A percentile compares a stretch with the other conserved stretches of the same genome.
Evolutionary conservation across 768 basidiomycete genomes (phyloP).

Genomic region (Ramaria sp.): DNA sequence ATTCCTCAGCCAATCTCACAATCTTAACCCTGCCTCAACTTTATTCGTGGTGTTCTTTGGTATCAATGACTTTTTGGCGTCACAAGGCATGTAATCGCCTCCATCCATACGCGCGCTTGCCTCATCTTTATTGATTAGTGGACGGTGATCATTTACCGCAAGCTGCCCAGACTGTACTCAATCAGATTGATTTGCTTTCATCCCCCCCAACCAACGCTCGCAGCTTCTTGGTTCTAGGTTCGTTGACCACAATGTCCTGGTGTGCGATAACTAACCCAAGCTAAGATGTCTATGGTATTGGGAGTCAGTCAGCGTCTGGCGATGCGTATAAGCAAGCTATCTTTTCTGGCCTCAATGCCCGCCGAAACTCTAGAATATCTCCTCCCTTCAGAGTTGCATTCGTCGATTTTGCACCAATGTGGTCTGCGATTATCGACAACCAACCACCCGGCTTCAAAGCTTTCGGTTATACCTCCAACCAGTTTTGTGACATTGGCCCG

Average conservation of each 20-base stretch:
- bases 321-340: slow-evolving; percentile 38
- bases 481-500: slow-evolving; percentile 12
- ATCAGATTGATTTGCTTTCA: slow-evolving; percentile 36
- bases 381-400: slow-evolving; percentile 31
- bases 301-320: slow-evolving; percentile 28
- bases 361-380: slow-evolving; percentile 18
- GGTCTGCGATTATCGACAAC: slow-evolving; percentile 34
- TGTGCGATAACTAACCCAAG: not conserved
- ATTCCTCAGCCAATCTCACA: slow-evolving; percentile 35
- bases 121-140: not conserved
- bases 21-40: slow-evolving; percentile 35
- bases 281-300: slow-evolving; percentile 36
- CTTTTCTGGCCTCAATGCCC: slow-evolving; percentile 29
- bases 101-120: not conserved
- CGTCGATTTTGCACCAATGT: slow-evolving; percentile 37
- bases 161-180: slow-evolving; percentile 22
- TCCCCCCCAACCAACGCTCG: slow-evolving; percentile 39
- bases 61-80: slow-evolving; percentile 25
- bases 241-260: not conserved
- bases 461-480: slow-evolving; percentile 37
- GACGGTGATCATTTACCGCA: slow-evolving; percentile 6
- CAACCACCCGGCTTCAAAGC: slow-evolving; percentile 30
- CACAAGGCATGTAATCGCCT: not conserved
- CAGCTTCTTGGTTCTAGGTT: slow-evolving; percentile 34
- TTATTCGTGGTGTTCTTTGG: slow-evolving; percentile 45